Base-by-base conservation (phyloP, 1,139 yeast genomes). In the Debaryomyces udenii region DNA sequence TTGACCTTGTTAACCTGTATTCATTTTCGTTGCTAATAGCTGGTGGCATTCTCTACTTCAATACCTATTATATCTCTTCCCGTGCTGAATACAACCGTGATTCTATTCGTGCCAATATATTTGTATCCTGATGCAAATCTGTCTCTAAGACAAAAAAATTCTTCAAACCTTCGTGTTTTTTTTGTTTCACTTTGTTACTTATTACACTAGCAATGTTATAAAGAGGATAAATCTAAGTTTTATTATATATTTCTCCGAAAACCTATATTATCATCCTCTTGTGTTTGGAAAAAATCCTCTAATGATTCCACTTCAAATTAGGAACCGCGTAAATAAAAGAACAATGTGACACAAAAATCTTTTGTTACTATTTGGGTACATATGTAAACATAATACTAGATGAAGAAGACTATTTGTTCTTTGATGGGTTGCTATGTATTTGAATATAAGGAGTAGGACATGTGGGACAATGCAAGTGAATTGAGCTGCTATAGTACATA, bases 11-110 rank as follows among this genome's bases (percentile, higher is more conserved):
- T 43, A 66, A 52, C 46, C 70, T 61, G 53, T 57, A 67, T 24
- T 70, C 74, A 53, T 72, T 72, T 50, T 72, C 78, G 57, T 72
- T 70, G 50, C 65, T 69, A 41, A 69, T 46, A 11, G 66, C 55
- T 53, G 63, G 68, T 22, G 70, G 66, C 76, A 70, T 68, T 24
- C 15, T 43, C 20, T 14, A 15, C 13, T 26, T 11, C 17, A n/a
- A 34, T 34, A 10, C 30, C 30, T 26, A 11, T 26, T 32, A n/a
- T 26, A n/a, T 26, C 31, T 15, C 10, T 10, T 26, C 9, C 9
- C 9, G 28, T 26, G 28, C 6, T 26, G 28, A 26, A 6, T n/a
- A 26, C 28, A 26, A 26, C 28, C 28, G 28, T 26, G 28, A 22
- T 26, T 26, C 14, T 11, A 4, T 24, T 34, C 11, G 14, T 23